Conservation (phyloP, 2,329 filamentous ascomycete species). For the Botrytis porri region DNA sequence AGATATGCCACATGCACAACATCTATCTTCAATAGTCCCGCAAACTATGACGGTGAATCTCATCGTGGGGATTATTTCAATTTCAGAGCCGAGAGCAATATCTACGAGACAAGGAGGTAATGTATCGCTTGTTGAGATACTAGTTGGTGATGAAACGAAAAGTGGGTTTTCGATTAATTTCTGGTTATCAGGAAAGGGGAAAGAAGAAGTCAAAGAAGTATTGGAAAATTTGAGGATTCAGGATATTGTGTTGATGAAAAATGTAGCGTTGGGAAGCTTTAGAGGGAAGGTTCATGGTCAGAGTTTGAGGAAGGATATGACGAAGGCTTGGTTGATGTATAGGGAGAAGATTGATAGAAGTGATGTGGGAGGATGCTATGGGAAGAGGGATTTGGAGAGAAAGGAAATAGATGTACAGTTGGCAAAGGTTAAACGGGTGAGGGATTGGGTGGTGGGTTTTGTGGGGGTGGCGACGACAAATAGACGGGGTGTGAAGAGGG, state of each 20-base stretch:
- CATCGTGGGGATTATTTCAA: slow-evolving; percentile 74
- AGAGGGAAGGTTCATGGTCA: slow-evolving; percentile 78
- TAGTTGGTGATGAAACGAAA: slow-evolving; percentile 82
- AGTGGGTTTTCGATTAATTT: slow-evolving; percentile 80
- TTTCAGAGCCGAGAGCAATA: slow-evolving; percentile 56
- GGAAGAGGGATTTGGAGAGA: slow-evolving; percentile 45
- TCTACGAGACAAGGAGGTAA: slow-evolving; percentile 61
- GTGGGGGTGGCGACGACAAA: slow-evolving; percentile 45
- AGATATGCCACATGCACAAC: slow-evolving; percentile 64
- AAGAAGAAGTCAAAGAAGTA: slow-evolving; percentile 29
- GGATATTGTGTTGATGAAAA: slow-evolving; percentile 76
- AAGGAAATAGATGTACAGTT: slow-evolving; percentile 48
- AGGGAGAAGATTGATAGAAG: slow-evolving; percentile 50
- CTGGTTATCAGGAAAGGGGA: slow-evolving; percentile 59
- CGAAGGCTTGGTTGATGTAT: slow-evolving; percentile 65
- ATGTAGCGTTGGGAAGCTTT: slow-evolving; percentile 76
- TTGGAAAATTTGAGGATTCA: slow-evolving; percentile 57
- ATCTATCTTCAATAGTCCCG: slow-evolving; percentile 66
- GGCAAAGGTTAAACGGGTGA: slow-evolving; percentile 63
- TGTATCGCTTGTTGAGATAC: slow-evolving; percentile 68
- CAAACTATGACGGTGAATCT: slow-evolving; percentile 81
- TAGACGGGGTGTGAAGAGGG: slow-evolving; percentile 9
- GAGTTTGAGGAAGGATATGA: slow-evolving; percentile 69
- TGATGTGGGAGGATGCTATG: slow-evolving; percentile 57
- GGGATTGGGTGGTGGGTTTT: slow-evolving; percentile 72